Percentiles rank a stretch among this genome's conserved stretches.
phyloP scores from a whole-genome alignment of 2,329 filamentous ascomycete genomes.

The Fusarium torreyae region DNA sequence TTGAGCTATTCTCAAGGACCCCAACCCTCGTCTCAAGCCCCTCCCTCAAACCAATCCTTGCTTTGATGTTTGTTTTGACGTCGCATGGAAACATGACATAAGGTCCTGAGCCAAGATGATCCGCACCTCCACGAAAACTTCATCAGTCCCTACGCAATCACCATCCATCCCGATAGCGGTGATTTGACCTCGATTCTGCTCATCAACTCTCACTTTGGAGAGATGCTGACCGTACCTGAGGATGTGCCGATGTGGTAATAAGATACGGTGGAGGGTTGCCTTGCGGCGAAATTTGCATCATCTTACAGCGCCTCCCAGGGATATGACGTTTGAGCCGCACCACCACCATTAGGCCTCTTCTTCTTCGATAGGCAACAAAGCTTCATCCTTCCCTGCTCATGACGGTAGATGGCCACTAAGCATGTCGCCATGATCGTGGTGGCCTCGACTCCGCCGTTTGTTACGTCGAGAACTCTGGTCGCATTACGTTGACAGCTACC shows the following conservation, averaged over 20 bases:
- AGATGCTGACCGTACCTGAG: conserved; percentile 13
- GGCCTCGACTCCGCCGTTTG: conserved; percentile 9
- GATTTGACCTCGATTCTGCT: conserved; percentile 6
- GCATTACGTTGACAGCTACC: not conserved
- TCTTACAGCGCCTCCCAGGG: conserved; percentile 26
- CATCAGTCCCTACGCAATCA: not conserved
- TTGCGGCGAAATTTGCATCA: conserved; percentile 43
- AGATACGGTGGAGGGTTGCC: conserved; percentile 28
- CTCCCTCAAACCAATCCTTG: conserved; percentile 21
- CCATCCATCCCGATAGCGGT: conserved; percentile 1
- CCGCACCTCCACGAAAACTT: not conserved
- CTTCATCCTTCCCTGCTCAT: conserved; percentile 29
- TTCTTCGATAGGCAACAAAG: conserved; percentile 16
- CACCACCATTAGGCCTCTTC: conserved; percentile 22
- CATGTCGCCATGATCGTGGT: conserved; percentile 11
- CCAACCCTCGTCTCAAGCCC: conserved; percentile 6
- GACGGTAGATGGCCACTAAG: conserved; percentile 21
- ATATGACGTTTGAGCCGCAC: conserved; percentile 46
- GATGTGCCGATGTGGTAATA: conserved; percentile 3
- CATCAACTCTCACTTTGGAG: not conserved
- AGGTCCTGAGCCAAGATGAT: not conserved
- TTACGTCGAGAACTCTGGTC: not conserved
- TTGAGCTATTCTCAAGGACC: not conserved
- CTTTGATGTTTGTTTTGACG: conserved; percentile 43
- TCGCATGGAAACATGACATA: conserved; percentile 37